phyloP scores from a whole-genome alignment of 2,329 filamentous ascomycete genomes.

The Chlorencoelia australis region DNA sequence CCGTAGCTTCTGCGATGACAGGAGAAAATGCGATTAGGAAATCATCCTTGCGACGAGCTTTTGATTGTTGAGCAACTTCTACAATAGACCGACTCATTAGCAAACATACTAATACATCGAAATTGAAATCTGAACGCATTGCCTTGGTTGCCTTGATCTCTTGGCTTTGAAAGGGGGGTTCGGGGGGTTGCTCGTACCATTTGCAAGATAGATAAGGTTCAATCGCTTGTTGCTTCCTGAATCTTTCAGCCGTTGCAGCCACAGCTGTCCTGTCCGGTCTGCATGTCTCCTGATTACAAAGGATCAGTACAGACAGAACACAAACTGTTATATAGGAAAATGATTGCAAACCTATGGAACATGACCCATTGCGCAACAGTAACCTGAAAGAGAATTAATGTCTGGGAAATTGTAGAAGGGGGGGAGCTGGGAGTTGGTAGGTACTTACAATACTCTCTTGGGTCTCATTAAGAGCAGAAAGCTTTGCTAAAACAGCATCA shows the following conservation, averaged over 20 bases:
- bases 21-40: slow-evolving; percentile 89
- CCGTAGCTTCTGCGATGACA: slow-evolving; percentile 81
- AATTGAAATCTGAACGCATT: slow-evolving; percentile 2
- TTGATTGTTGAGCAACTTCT: slow-evolving; percentile 96
- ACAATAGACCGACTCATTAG: slow-evolving; percentile 18
- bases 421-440: background rate
- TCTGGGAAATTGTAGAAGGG: slow-evolving; percentile 2
- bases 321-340: background rate
- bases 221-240: slow-evolving; percentile 76
- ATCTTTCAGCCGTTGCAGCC: slow-evolving; percentile 83
- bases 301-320: slow-evolving; percentile 22
- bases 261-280: slow-evolving; percentile 81
- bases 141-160: too few species aligned
- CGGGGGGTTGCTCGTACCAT: slow-evolving; percentile 51
- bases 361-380: slow-evolving; percentile 98
- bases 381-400: slow-evolving; percentile 33
- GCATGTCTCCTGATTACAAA: slow-evolving; percentile 65
- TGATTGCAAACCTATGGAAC: slow-evolving; percentile 72
- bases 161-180: background rate
- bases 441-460: slow-evolving; percentile 73
- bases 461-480: slow-evolving; percentile 91
- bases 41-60: slow-evolving; percentile 83
- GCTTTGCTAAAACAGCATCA: slow-evolving; percentile 88
- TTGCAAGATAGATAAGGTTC: slow-evolving; percentile 88
- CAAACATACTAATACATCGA: slow-evolving; percentile 8